phyloP scores from a whole-genome alignment of 2,329 filamentous ascomycete genomes.

The Colletotrichum lini region DNA sequence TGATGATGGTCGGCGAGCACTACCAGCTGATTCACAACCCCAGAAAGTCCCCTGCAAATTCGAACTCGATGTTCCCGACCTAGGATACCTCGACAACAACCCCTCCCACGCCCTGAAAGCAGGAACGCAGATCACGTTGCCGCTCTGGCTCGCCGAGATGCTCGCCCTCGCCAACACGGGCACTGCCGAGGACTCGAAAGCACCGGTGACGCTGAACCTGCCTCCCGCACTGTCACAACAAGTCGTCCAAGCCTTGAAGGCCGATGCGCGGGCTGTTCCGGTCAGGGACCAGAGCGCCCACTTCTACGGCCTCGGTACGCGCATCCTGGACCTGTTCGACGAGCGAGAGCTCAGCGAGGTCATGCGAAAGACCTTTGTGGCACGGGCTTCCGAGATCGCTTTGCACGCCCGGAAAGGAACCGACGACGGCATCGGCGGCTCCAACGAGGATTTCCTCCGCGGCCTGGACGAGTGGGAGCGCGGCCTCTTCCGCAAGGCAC shows the following conservation, averaged over 20 bases:
- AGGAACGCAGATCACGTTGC: conserved; percentile 85
- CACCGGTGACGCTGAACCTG: conserved; percentile 85
- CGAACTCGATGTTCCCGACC: conserved; percentile 87
- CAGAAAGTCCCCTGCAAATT: conserved; percentile 98
- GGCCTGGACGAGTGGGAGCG: conserved; percentile 94
- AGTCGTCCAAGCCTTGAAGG: conserved; percentile 91
- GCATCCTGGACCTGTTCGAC: conserved; percentile 92
- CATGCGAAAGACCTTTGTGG: conserved; percentile 83
- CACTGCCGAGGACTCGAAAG: conserved; percentile 58
- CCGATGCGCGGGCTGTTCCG: conserved; percentile 88
- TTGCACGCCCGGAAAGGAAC: conserved; percentile 91
- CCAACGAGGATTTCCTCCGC: conserved; percentile 86
- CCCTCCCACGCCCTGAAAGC: conserved; percentile 79
- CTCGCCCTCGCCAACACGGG: conserved; percentile 77
- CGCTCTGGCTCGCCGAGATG: conserved; percentile 96
- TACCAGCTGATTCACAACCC: neutral
- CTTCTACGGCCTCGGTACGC: conserved; percentile 88
- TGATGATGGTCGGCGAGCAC: neutral
- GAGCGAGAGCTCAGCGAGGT: conserved; percentile 83
- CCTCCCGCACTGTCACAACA: conserved; percentile 82
- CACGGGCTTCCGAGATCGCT: conserved; percentile 84
- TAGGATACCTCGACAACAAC: conserved; percentile 92
- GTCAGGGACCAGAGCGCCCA: conserved; percentile 86
- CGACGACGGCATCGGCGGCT: conserved; percentile 71
- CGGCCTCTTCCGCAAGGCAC: conserved; percentile 79